Evolutionary conservation across 176 grass and related monocot genomes (phyloP), one percentile per base, ranked within the genome.

Genomic region (Hordeum vulgare): DNA sequence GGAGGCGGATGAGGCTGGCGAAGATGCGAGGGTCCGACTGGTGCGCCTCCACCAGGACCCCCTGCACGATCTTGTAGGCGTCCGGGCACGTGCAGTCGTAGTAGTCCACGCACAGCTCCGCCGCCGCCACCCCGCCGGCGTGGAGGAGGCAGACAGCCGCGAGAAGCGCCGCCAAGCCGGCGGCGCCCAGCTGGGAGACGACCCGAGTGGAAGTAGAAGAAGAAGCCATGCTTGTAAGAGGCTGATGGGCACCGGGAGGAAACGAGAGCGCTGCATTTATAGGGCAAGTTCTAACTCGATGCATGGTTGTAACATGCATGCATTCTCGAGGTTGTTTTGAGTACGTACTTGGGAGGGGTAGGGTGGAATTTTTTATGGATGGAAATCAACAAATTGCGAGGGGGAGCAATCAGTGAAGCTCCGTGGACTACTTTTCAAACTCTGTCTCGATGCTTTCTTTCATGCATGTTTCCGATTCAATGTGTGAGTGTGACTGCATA

Each of bases 1-100:
- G 94, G 79, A 97, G 47, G 24, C 92, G 95, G 86, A 35, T 85
- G 24, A 97, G 90, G 84, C 88, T 92, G 9, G 95, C 95, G 58
- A 66, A 54, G 90, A 97, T 91, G 66, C 95, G 92, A 1, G 24
- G 0, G 77, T 97, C 95, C 1, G 78, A 76, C 42, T 39, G 20
- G 66, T 94, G 90, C 3, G 95, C 95, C 1, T 92, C 70, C 20
- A 89, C 27, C 18, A 97, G 80, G 0, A 87, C 84, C 18, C 33
- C 18, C 25, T n/a, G 69, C 17, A 94, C 90, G 40, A 94, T 89
- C n/a, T 61, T 15, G 37, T 87, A 91, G 3, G 93, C 88, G 66
- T 89, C 69, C 0, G 95, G 89, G 75, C 92, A 97, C 11, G 88
- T 79, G 74, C 14, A 33, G 35, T 91, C 86, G 49, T 94, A 97